phyloP scores from a whole-genome alignment of 805 yeast genomes.

The Lachancea lanzarotensis region DNA sequence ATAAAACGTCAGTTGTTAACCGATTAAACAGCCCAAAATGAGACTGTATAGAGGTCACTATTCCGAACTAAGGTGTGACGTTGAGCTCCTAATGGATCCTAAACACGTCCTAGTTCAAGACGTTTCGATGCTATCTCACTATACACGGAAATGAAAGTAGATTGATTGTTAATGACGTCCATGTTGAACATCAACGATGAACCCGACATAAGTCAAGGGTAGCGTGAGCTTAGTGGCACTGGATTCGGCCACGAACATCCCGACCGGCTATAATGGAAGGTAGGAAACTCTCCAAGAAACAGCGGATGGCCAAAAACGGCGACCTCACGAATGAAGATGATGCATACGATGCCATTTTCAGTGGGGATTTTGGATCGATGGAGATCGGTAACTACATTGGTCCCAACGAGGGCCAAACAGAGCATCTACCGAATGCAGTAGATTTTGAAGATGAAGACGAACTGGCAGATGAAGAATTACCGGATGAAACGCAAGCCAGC shows the following conservation, averaged over 20 bases:
- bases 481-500: slow-evolving; percentile 29
- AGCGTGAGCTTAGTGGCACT: too few species aligned
- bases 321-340: slow-evolving; percentile 34
- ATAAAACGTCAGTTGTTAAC: too few species aligned
- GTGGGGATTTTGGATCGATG: slow-evolving; percentile 33
- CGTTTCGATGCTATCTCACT: too few species aligned
- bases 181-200: neutral
- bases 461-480: slow-evolving; percentile 77
- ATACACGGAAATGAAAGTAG: too few species aligned
- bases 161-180: too few species aligned
- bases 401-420: slow-evolving; percentile 39
- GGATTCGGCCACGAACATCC: neutral
- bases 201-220: neutral
- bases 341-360: slow-evolving; percentile 35
- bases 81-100: too few species aligned
- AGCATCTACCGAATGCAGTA: slow-evolving; percentile 86
- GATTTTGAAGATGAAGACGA: slow-evolving; percentile 95
- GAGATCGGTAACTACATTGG: slow-evolving; percentile 29
- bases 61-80: too few species aligned
- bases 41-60: too few species aligned
- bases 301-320: slow-evolving; percentile 3
- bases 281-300: slow-evolving; percentile 1
- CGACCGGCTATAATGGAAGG: neutral
- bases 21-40: too few species aligned
- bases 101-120: too few species aligned